Evolutionary conservation across 345 rosid species (phyloP), one percentile per base, ranked within the genome.

Genomic region (Murraya koenigii): DNA sequence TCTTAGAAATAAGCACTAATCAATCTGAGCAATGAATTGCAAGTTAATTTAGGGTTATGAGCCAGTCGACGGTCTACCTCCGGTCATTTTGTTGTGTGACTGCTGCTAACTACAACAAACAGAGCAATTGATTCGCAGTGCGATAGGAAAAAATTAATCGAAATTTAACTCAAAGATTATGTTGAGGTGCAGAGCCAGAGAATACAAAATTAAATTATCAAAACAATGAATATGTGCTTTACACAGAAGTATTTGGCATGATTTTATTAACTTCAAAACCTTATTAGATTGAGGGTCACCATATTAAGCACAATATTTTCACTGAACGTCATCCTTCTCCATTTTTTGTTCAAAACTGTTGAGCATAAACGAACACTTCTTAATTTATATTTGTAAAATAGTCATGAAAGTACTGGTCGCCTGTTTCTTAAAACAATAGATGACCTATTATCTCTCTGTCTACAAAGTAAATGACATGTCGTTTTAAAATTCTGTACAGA

Each of bases 21-120:
- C 38, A 28, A 23, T 41, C 26, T 14, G 63, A 0, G 55, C 23
- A 62, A 61, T 5, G 26, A 55, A 75, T 4, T 38, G 49, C 30
- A 82, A 60, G 89, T 90, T 75, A 91, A 75, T 80, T 81, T 82
- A 54, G 93, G 91, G 70, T 90, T 84, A 76, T 66, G 82, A 80
- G 94, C 90, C 65, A 93, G 85, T 71, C 69, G 88, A 65, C 13
- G 96, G 94, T 82, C 91, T 81, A 60, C 80, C 73, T 76, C 96
- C 93, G 62, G 89, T 72, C 92, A 93, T 83, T 74, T 88, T 93
- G 82, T 91, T 91, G 83, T 80, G 74, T 20, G 97, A 93, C 56
- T 90, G 82, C 56, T 90, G 82, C 69, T 86, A 87, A 88, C 97
- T 93, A 80, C 59, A 39, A 77, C 35, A 52, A 67, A 67, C 55